These are phyloP conservation scores for Gynandropsis gynandra DNA, from an alignment of 345 rosid species.

Conservation along the genomic window DNA sequence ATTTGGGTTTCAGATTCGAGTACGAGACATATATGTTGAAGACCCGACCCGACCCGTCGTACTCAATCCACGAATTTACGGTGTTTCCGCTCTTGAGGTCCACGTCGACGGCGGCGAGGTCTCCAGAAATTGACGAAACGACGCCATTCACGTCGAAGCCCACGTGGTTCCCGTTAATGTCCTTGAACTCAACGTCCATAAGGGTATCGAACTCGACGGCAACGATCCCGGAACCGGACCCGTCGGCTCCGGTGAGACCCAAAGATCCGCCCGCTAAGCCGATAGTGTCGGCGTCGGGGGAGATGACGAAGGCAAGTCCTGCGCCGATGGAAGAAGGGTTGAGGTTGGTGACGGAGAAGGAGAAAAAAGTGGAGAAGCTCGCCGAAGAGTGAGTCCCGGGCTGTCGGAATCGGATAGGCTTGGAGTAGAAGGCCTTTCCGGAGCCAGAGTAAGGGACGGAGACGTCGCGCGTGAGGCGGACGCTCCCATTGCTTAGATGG, in stretches of 20 bases:
- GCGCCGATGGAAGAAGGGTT: conserved; percentile 82
- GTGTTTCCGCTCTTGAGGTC: conserved; percentile 78
- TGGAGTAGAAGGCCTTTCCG: conserved; percentile 64
- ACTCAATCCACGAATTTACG: conserved; percentile 74
- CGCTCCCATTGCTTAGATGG: conserved; percentile 66
- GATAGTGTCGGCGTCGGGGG: conserved; percentile 45
- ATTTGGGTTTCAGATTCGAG: conserved; percentile 67
- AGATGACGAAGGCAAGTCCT: conserved; percentile 72
- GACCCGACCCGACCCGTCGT: conserved; percentile 38
- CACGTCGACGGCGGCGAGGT: conserved; percentile 43
- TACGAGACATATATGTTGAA: conserved; percentile 56
- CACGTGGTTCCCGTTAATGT: conserved; percentile 79
- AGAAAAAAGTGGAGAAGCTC: conserved; percentile 74
- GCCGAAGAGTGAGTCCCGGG: conserved; percentile 46
- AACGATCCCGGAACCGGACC: conserved; percentile 38
- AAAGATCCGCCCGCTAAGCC: conserved; percentile 65
- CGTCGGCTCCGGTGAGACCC: conserved; percentile 36
- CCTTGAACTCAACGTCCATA: conserved; percentile 69
- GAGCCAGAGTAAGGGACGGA: conserved; percentile 75
- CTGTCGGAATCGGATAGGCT: conserved; percentile 72
- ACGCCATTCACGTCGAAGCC: conserved; percentile 67
- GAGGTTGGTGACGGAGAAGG: conserved; percentile 54
- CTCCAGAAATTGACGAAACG: conserved; percentile 42
- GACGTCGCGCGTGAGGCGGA: conserved; percentile 79
- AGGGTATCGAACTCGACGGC: conserved; percentile 85